These are phyloP conservation scores for Galium porrigens DNA, from an alignment of 305 asterid genomes.

Conservation along the genomic window DNA sequence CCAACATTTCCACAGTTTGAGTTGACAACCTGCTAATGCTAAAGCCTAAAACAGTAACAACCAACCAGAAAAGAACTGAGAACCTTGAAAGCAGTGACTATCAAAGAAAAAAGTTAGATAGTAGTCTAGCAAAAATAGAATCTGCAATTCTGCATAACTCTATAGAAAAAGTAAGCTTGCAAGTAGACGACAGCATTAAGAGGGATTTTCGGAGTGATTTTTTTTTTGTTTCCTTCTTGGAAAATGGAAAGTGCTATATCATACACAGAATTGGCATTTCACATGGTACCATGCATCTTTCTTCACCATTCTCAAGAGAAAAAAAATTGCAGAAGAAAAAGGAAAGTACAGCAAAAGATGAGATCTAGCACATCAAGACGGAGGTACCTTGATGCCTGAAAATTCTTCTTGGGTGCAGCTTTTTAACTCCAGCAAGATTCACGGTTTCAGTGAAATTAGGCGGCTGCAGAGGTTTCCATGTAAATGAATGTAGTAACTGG, in stretches of 20 bases:
- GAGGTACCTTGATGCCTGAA: slow-evolving; percentile 26
- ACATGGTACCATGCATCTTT: not conserved
- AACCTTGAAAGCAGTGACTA: not conserved
- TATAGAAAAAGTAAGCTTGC: not conserved
- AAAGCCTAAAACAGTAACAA: slow-evolving; percentile 21
- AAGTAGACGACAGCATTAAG: not conserved
- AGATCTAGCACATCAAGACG: not conserved
- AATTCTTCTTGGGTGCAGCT: slow-evolving; percentile 20
- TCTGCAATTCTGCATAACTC: slow-evolving; percentile 2
- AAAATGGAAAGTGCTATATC: not conserved
- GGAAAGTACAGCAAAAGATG: not conserved
- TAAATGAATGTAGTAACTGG: slow-evolving; percentile 15
- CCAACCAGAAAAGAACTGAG: slow-evolving; percentile 7
- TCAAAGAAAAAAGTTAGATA: slow-evolving; percentile 7
- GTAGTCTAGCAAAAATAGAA: not conserved
- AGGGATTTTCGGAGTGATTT: not conserved
- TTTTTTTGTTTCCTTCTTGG: not conserved
- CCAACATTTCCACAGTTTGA: slow-evolving; percentile 27
- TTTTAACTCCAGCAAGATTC: slow-evolving; percentile 22
- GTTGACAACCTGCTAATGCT: slow-evolving; percentile 23
- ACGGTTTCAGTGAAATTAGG: slow-evolving; percentile 19
- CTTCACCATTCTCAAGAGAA: not conserved
- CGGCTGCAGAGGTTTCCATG: slow-evolving; percentile 21
- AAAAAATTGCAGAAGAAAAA: slow-evolving; percentile 11
- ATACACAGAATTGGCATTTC: not conserved